Conservation (phyloP, 2,329 filamentous ascomycete species). For the Acrocalymma vagum region DNA sequence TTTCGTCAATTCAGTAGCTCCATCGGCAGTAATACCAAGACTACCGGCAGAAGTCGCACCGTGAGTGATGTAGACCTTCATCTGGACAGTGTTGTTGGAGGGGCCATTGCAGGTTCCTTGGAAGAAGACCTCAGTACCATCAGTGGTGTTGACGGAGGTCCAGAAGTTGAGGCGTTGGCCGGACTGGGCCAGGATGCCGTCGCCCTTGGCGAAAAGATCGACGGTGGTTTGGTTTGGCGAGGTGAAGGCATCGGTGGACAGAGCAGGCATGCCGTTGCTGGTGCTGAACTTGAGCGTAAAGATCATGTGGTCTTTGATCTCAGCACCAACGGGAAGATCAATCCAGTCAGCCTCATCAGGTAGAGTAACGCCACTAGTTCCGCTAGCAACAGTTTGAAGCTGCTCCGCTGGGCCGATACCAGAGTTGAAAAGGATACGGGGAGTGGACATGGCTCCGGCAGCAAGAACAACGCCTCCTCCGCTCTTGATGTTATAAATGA, state of each 20-base stretch:
- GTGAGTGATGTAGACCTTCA: constrained; percentile 66
- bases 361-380: constrained; percentile 50
- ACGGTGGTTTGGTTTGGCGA: constrained; percentile 36
- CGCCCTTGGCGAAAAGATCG: constrained; percentile 43
- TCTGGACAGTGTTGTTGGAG: constrained; percentile 41
- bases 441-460: constrained; percentile 72
- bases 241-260: constrained; percentile 32
- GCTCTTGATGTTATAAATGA: constrained; percentile 63
- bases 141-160: constrained; percentile 54
- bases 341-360: constrained; percentile 57
- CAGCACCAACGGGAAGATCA: constrained; percentile 57
- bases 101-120: constrained; percentile 58
- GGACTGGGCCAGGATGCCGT: constrained; percentile 55
- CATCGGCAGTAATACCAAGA: constrained; percentile 51
- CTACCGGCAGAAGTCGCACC: constrained; percentile 68
- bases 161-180: constrained; percentile 60
- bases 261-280: constrained; percentile 23
- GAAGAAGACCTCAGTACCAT: constrained; percentile 47
- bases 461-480: constrained; percentile 71
- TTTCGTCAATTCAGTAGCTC: constrained; percentile 54
- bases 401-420: constrained; percentile 70
- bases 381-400: constrained; percentile 54
- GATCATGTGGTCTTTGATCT: constrained; percentile 51
- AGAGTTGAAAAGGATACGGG: constrained; percentile 73
- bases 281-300: constrained; percentile 45